Evolutionary conservation across 495 filamentous ascomycete genomes (phyloP), one percentile per base, ranked within the genome.

Genomic region (Jackrogersella minutella): DNA sequence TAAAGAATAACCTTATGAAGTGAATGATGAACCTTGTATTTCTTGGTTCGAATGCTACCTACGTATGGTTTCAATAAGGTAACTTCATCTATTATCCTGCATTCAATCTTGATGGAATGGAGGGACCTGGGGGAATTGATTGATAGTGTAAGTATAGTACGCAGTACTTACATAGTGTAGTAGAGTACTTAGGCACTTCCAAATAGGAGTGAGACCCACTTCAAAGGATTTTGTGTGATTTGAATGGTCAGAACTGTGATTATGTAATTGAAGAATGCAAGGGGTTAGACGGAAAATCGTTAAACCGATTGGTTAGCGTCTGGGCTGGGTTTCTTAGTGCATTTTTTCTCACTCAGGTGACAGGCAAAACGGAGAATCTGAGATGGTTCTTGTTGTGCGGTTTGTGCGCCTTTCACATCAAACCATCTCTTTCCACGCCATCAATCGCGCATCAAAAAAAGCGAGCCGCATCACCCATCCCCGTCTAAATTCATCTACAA

Each of bases 351-450:
- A 31, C 46, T 69, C 75, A 77, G 60, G 78, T 75, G 71, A 77
- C 67, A 69, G 73, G 74, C 76, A 78, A 78, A 76, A 77, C 62
- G 64, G 77, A 72, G 63, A 78, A 76, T 76, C 62, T 58, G 77
- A 72, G 63, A 74, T 77, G 72, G 78, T 46, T 46, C 75, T 76
- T 76, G 72, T 79, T 78, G 68, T 73, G 76, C 72, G 73, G 76
- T 46, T 80, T 80, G 78, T 83, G 79, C 80, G 79, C 80, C 78
- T 79, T 81, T 81, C 80, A 81, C 80, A 80, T 77, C 80, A 79
- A 78, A 75, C 76, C 77, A 81, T 75, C 77, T 73, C 66, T 66
- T 73, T 74, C 72, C 72, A 74, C 72, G 72, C 72, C 72, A 74
- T 74, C 72, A 73, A 74, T 74, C 76, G 73, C 79, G 79, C 80